A percentile compares a stretch with the other conserved stretches of the same genome.
These are phyloP conservation scores for Talaromyces adpressus DNA, from an alignment of 495 filamentous ascomycete genomes.

Conservation along the genomic window DNA sequence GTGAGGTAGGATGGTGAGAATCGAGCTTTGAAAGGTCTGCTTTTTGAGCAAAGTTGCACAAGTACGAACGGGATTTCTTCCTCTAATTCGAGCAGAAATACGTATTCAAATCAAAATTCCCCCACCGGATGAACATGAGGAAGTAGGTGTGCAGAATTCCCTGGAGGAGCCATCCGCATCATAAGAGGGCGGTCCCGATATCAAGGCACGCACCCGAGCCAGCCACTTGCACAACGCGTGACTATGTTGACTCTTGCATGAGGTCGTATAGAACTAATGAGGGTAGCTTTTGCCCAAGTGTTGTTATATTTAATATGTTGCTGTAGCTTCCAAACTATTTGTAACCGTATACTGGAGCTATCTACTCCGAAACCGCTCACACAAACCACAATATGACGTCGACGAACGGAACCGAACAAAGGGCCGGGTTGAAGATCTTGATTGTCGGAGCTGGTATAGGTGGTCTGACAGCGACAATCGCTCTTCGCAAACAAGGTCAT, in stretches of 20 bases:
- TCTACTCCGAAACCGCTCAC: not conserved
- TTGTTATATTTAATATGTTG: not conserved
- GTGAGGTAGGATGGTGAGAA: not conserved
- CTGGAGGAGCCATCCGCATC: not conserved
- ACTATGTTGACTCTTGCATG: not conserved
- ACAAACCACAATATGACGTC: not conserved
- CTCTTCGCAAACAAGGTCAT: constrained; percentile 45
- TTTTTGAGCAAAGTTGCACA: not conserved
- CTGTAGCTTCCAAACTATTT: not conserved
- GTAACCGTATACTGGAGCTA: not conserved
- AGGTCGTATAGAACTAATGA: not conserved
- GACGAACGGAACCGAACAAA: not conserved
- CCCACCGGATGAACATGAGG: too few relatives aligned
- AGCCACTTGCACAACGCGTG: not conserved
- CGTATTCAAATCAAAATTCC: too few relatives aligned
- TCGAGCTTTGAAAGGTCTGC: not conserved
- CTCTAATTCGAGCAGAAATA: too few relatives aligned
- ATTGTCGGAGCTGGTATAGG: constrained; percentile 49
- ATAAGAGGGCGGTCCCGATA: not conserved
- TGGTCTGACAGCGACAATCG: constrained; percentile 45
- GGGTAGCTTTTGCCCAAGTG: not conserved
- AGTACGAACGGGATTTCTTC: too few relatives aligned
- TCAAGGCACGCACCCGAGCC: not conserved
- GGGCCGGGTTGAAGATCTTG: constrained; percentile 22
- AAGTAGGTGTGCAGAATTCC: too few relatives aligned